Evolutionary conservation across 2,329 filamentous ascomycete species (phyloP).

Genomic region (Grosmannia clavigera): DNA sequence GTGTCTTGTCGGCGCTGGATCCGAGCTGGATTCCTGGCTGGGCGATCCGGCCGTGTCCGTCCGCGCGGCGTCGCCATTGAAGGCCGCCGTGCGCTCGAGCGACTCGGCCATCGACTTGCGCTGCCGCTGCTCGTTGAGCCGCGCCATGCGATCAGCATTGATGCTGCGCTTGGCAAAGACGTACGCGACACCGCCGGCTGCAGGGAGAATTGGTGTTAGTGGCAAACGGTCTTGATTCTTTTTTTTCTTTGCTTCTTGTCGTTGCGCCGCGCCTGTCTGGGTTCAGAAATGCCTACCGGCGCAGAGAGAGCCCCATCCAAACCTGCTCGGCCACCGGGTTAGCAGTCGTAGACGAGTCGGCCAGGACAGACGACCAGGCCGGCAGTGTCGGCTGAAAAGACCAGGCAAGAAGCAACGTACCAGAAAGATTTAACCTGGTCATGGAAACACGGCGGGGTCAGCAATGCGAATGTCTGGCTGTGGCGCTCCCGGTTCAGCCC

Average conservation of each 20-base stretch:
- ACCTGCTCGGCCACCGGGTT: conserved; percentile 37
- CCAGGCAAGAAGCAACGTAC: conserved; percentile 22
- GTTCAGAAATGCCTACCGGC: conserved; percentile 45
- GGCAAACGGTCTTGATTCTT: background rate
- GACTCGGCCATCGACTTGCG: conserved; percentile 48
- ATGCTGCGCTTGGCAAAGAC: conserved; percentile 92
- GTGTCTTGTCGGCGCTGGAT: conserved; percentile 79
- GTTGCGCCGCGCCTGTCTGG: no score
- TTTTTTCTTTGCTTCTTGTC: background rate
- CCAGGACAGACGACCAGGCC: no score
- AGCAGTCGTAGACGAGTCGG: background rate
- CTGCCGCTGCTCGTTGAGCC: conserved; percentile 53
- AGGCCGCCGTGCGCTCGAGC: conserved; percentile 33
- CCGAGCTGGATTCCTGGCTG: conserved; percentile 58
- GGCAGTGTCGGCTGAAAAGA: no score
- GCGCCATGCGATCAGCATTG: conserved; percentile 71
- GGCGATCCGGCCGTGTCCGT: conserved; percentile 49
- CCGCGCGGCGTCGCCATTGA: conserved; percentile 37
- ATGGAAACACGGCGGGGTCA: background rate
- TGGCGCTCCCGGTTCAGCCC: background rate
- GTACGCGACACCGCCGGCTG: conserved; percentile 84
- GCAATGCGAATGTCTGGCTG: background rate
- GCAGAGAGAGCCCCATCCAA: conserved; percentile 85
- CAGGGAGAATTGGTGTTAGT: background rate
- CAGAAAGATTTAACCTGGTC: conserved; percentile 52